phyloP scores from a whole-genome alignment of 768 basidiomycete species.

The Hypsizygus marmoreus region DNA sequence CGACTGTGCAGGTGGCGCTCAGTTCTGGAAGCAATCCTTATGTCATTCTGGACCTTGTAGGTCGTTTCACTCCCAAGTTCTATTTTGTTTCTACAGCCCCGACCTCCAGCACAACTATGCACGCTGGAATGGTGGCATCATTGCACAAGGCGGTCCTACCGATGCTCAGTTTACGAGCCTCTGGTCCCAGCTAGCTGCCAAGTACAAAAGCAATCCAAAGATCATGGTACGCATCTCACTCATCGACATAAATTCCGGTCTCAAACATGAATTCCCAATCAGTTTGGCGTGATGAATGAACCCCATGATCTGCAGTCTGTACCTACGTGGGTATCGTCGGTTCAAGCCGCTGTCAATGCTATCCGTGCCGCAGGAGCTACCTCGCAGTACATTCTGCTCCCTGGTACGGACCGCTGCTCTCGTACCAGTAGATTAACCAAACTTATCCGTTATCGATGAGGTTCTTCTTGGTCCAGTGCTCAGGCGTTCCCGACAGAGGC shows the following conservation, averaged over 20 bases:
- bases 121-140: slow-evolving; percentile 56
- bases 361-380: slow-evolving; percentile 60
- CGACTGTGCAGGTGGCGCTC: slow-evolving; percentile 49
- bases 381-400: slow-evolving; percentile 55
- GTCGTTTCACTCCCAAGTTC: slow-evolving; percentile 8
- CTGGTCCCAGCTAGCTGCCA: slow-evolving; percentile 53
- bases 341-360: slow-evolving; percentile 59
- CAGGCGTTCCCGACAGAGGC: slow-evolving; percentile 43
- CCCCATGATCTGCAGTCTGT: slow-evolving; percentile 55
- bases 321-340: slow-evolving; percentile 44
- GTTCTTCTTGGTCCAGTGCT: slow-evolving; percentile 31
- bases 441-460: no score
- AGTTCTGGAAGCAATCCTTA: slow-evolving; percentile 40
- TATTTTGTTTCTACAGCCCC: background rate
- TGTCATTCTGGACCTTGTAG: slow-evolving; percentile 53
- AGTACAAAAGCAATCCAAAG: slow-evolving; percentile 42
- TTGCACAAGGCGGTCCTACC: slow-evolving; percentile 60
- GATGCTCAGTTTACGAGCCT: slow-evolving; percentile 51
- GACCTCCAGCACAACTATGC: slow-evolving; percentile 52
- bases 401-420: slow-evolving; percentile 34
- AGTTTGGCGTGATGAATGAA: slow-evolving; percentile 54
- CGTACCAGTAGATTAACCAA: background rate
- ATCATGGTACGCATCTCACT: slow-evolving; percentile 41
- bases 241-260: background rate
- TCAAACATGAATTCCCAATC: slow-evolving; percentile 1